Evolutionary conservation across 2,329 filamentous ascomycete genomes (phyloP).

Genomic region (Pestalotiopsis sp.): DNA sequence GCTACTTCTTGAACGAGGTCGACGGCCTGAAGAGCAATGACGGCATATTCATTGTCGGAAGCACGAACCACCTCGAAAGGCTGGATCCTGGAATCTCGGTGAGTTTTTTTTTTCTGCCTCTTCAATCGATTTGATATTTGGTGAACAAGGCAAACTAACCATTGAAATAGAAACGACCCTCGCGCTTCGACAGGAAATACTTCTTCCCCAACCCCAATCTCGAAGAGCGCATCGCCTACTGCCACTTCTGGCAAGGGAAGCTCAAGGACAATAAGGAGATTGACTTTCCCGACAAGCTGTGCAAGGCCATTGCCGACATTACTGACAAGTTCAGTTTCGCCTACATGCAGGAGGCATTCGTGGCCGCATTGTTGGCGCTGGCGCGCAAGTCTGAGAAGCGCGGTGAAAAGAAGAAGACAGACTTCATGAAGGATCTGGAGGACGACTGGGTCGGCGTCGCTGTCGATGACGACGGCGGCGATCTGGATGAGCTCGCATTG

Average conservation of each 20-base stretch:
- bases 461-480: slow-evolving; percentile 34
- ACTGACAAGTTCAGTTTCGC: slow-evolving; percentile 68
- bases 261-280: slow-evolving; percentile 56
- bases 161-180: slow-evolving; percentile 55
- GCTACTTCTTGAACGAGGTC: slow-evolving; percentile 73
- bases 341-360: slow-evolving; percentile 70
- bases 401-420: slow-evolving; percentile 25
- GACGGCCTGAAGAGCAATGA: slow-evolving; percentile 70
- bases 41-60: slow-evolving; percentile 69
- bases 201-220: slow-evolving; percentile 58
- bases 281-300: slow-evolving; percentile 60
- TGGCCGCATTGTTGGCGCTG: slow-evolving; percentile 61
- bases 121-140: background rate
- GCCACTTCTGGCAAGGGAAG: slow-evolving; percentile 62
- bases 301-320: slow-evolving; percentile 58
- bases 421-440: slow-evolving; percentile 27
- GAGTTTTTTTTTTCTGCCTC: slow-evolving; percentile 21
- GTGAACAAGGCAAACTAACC: background rate
- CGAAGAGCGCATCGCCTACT: slow-evolving; percentile 58
- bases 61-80: slow-evolving; percentile 65
- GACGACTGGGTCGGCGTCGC: slow-evolving; percentile 39
- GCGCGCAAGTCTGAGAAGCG: slow-evolving; percentile 35
- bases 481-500: slow-evolving; percentile 51
- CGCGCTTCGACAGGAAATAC: slow-evolving; percentile 67
- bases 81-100: slow-evolving; percentile 65